phyloP scores from a whole-genome alignment of 2,329 filamentous ascomycete species.

The Pseudohalonectria lignicola region DNA sequence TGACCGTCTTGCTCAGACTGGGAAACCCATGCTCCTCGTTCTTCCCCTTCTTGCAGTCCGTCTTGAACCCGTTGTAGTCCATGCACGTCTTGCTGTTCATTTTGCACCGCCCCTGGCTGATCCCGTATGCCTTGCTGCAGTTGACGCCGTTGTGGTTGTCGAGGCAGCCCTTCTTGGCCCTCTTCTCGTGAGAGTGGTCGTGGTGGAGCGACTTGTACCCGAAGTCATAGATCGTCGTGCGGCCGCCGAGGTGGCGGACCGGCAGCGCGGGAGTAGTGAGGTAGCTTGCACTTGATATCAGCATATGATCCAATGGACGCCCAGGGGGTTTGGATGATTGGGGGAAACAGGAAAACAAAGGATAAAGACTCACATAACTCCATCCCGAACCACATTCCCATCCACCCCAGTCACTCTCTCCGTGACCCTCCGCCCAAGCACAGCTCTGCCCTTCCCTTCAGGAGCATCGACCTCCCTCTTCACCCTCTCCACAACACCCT shows the following conservation, averaged over 20 bases:
- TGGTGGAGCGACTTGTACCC: constrained; percentile 2
- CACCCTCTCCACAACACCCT: background rate
- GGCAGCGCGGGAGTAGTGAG: constrained; percentile 1
- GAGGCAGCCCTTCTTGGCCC: constrained; percentile 1
- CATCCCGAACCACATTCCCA: constrained; percentile 1
- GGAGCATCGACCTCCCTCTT: constrained; percentile 1
- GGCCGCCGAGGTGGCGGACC: background rate
- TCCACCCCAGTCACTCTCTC: background rate
- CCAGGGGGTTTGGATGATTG: too few species aligned
- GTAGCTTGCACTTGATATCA: too few species aligned
- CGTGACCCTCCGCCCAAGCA: background rate
- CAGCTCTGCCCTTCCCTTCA: background rate
- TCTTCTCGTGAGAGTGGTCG: constrained; percentile 1
- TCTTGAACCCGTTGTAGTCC: constrained; percentile 4
- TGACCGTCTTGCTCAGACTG: constrained; percentile 1
- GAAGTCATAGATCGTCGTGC: constrained; percentile 2
- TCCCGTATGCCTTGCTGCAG: constrained; percentile 2
- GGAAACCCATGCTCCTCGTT: constrained; percentile 1
- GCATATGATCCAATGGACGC: too few species aligned
- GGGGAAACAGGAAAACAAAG: background rate
- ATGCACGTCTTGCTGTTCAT: constrained; percentile 3
- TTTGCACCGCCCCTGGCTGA: constrained; percentile 1
- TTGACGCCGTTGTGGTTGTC: constrained; percentile 3
- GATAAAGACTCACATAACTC: background rate
- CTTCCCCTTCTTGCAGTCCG: constrained; percentile 4